Evolutionary conservation across 345 rosid genomes (phyloP), one percentile per base, ranked within the genome.

Genomic region (Citrus sp.): DNA sequence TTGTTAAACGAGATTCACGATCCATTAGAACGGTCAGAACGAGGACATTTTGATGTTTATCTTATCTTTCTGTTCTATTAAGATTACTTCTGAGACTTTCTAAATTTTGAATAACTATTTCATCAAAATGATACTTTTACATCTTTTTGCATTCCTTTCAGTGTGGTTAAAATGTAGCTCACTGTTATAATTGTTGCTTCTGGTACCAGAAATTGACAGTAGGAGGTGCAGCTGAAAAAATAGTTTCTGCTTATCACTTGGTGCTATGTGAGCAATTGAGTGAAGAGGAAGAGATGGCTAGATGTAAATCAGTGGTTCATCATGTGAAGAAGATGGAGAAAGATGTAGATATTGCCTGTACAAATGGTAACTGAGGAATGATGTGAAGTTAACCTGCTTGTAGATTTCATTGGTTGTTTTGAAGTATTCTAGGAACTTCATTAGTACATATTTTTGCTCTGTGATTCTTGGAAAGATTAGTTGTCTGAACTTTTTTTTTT

Each of bases 161-260:
- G 12, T 27, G 51, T 71, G 59, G 25, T 64, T 9, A 28, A 60
- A 32, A 42, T 79, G 74, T 40, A 9, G 59, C 2, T 58, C 49
- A 72, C 58, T 80, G 42, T 75, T 60, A 0, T 16, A 32, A 38
- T 66, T 25, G 28, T 67, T 69, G 49, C 70, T 16, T 61, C 70
- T 70, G 54, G 14, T 30, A 68, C 28, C 94, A 96, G 99, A 96
- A 92, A 88, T 79, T 89, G 68, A 79, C 94, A 22, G 76, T 90
- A 76, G 98, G 99, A 71, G 88, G 97, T 61, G 79, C 87, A 19
- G 94, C 97, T 56, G 98, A 96, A 87, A 94, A 92, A 88, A 92
- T 96, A 79, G 90, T 94, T 56, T 94, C 98, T 0, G 98, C 99
- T 22, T 92, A 88, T 82, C 94, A 94, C 81, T 40, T 74, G 88